A percentile compares a stretch with the other conserved stretches of the same genome.
Conservation (phyloP, 2,329 filamentous ascomycete genomes). For the Huntiella bhutanensis region DNA sequence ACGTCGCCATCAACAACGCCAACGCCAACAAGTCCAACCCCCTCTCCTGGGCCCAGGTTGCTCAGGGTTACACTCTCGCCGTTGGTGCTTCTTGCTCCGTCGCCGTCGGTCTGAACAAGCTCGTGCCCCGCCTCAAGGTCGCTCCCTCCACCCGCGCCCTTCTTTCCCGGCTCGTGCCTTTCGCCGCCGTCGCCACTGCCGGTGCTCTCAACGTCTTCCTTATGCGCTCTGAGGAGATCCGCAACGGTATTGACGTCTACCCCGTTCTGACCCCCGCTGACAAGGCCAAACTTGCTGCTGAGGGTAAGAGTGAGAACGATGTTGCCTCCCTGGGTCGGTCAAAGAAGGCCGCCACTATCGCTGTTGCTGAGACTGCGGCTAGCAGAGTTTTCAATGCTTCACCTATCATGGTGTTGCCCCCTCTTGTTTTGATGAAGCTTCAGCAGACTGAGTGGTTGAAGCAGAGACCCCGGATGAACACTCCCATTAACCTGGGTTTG, state of each 20-base stretch:
- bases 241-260: constrained; percentile 79
- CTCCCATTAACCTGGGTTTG: constrained; percentile 70
- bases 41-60: constrained; percentile 59
- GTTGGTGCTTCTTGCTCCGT: constrained; percentile 89
- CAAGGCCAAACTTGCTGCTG: constrained; percentile 34
- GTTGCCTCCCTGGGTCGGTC: constrained; percentile 64
- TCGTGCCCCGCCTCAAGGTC: constrained; percentile 72
- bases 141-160: constrained; percentile 57
- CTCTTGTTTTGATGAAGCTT: constrained; percentile 64
- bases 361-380: constrained; percentile 81
- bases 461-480: constrained; percentile 48
- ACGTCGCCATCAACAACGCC: constrained; percentile 92
- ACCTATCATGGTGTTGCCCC: constrained; percentile 92
- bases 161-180: constrained; percentile 76
- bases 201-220: constrained; percentile 89
- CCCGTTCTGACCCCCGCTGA: constrained; percentile 57
- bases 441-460: constrained; percentile 72
- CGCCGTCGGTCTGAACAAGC: constrained; percentile 72
- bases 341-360: constrained; percentile 69
- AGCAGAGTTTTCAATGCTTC: constrained; percentile 85
- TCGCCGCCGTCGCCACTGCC: constrained; percentile 82
- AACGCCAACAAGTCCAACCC: constrained; percentile 97
- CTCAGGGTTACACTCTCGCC: constrained; percentile 78
- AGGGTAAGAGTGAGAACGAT: constrained; percentile 45
- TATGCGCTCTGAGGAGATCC: constrained; percentile 93